Percentiles rank a stretch among this genome's conserved stretches.
Conservation (phyloP, 306 rosid genomes). For the Vicia faba region DNA sequence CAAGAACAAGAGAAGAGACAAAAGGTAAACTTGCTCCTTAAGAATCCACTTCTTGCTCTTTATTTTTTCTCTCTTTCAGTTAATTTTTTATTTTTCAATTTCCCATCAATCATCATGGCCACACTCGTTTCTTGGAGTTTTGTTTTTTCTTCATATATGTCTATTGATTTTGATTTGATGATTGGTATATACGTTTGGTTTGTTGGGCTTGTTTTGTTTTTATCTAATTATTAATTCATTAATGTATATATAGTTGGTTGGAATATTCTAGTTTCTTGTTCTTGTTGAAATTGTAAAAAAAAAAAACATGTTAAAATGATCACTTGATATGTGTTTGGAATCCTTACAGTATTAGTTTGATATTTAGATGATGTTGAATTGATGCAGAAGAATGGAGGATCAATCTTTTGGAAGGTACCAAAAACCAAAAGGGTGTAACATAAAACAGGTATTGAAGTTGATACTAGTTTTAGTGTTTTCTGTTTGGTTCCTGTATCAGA, state of each 20-base stretch:
- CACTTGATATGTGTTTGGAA: neutral
- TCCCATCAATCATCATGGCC: slow-evolving; percentile 7
- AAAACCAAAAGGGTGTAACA: slow-evolving; percentile 43
- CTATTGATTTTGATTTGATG: neutral
- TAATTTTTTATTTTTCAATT: neutral
- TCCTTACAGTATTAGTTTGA: neutral
- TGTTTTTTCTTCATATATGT: neutral
- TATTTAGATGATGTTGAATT: slow-evolving; percentile 27
- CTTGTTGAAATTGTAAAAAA: neutral
- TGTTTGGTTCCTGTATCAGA: slow-evolving; percentile 52
- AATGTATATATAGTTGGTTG: too few species aligned
- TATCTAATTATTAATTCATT: too few species aligned
- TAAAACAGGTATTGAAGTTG: slow-evolving; percentile 43
- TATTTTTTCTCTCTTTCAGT: neutral
- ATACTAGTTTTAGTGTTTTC: slow-evolving; percentile 43
- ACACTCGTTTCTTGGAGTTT: slow-evolving; percentile 11
- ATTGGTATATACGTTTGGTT: too few species aligned
- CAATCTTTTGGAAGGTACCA: slow-evolving; percentile 44
- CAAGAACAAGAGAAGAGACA: slow-evolving; percentile 3
- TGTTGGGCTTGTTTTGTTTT: too few species aligned
- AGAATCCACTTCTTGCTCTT: slow-evolving; percentile 19
- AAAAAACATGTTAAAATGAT: too few species aligned
- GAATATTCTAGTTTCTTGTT: too few species aligned
- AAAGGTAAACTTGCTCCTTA: slow-evolving; percentile 37
- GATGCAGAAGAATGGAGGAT: slow-evolving; percentile 43